Conservation (phyloP, 768 basidiomycete genomes). For the Steccherinum ochraceum region DNA sequence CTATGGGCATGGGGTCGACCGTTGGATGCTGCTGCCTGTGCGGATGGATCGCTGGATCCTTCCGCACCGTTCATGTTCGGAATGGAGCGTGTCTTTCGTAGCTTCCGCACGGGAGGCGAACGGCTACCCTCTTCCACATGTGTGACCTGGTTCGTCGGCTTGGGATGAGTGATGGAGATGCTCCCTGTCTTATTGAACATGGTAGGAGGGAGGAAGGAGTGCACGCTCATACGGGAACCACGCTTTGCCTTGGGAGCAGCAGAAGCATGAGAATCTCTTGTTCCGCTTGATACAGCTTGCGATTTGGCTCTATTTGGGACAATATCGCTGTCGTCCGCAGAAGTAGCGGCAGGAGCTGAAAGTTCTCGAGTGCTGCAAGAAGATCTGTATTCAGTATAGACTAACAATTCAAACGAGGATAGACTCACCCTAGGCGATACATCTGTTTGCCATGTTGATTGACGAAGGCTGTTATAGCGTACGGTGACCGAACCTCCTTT, state of each 20-base stretch:
- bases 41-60: not conserved
- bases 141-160: not conserved
- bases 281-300: not conserved
- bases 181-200: slow-evolving; percentile 38
- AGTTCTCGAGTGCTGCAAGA: slow-evolving; percentile 36
- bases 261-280: not conserved
- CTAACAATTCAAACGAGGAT: not conserved
- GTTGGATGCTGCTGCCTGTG: slow-evolving; percentile 12
- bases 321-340: slow-evolving; percentile 43
- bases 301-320: not conserved
- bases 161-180: not conserved
- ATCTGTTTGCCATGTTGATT: slow-evolving; percentile 76
- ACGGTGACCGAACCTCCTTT: slow-evolving; percentile 65
- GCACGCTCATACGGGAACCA: slow-evolving; percentile 65
- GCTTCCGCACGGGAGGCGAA: slow-evolving; percentile 41
- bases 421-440: slow-evolving; percentile 73
- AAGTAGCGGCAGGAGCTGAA: slow-evolving; percentile 47
- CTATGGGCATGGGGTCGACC: slow-evolving; percentile 74
- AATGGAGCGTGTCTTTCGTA: slow-evolving; percentile 72
- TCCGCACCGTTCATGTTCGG: slow-evolving; percentile 40
- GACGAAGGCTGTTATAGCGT: slow-evolving; percentile 74
- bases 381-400: not conserved
- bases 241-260: slow-evolving; percentile 29
- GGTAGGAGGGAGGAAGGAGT: slow-evolving; percentile 42
- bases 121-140: slow-evolving; percentile 16